Base-by-base conservation (phyloP, 495 filamentous ascomycete genomes). In the Hypoxylon subgilvum region DNA sequence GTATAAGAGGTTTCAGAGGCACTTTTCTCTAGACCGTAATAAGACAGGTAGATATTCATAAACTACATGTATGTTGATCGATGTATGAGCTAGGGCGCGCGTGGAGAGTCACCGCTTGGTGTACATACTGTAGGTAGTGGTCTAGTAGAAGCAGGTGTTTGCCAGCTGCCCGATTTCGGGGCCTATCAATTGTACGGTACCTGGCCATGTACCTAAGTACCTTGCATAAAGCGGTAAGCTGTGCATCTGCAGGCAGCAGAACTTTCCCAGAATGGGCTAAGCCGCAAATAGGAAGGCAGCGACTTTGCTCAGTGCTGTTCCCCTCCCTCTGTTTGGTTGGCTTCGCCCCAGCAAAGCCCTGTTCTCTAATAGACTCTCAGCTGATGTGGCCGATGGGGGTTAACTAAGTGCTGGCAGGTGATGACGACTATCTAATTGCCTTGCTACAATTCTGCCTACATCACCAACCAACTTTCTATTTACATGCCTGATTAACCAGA, bases 371-470 rank as follows among this genome's bases (percentile, higher is more conserved):
- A n/a, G 23, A 8, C 41, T 57, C 54, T 64, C 49, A 57, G 53
- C 49, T 25, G 39, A 35, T 44, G 41, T 43, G 44, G 17, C 17
- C 40, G 23, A 27, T 27, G 4, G 23, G 3, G 23, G 23, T 27
- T 27, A 23, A n/a, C n/a, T n/a, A 40, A 35, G 34, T 40, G 52
- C 45, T 63, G 59, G 48, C 30, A 10, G 40, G 57, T 41, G 59
- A 63, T 63, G 59, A 63, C 59, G 52, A 63, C 32, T 52, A 31
- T 41, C 21, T 35, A 46, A n/a, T 9, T 19, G n/a, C 39, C 31
- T 44, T 43, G 28, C 38, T 38, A 53, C 12, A 27, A 27, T 4
- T 27, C 8, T 27, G 23, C 8, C 23, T 27, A 27, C 23, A 3
- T 3, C 23, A 27, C 8, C 3, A 27, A 27, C 23, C 23, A 27